A percentile compares a stretch with the other conserved stretches of the same genome.
Evolutionary conservation across 345 rosid species (phyloP).

Genomic region (Gossypium mustelinum): DNA sequence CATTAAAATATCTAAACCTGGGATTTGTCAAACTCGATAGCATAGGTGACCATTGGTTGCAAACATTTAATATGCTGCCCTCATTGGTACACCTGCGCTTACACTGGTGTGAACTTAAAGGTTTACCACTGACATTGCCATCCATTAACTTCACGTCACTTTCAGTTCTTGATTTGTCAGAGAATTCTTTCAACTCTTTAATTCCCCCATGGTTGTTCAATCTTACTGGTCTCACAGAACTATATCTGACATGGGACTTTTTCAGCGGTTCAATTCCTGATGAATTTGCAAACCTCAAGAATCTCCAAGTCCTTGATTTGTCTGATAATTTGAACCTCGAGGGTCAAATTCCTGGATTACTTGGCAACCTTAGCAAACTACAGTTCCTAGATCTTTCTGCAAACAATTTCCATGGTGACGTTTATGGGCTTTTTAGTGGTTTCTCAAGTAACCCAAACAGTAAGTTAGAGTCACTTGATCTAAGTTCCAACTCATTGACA

Average conservation of each 20-base stretch:
- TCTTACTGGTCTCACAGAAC: conserved; percentile 43
- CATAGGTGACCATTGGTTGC: conserved; percentile 35
- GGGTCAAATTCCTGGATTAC: conserved; percentile 35
- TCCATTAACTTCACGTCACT: conserved; percentile 44
- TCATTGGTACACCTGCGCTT: conserved; percentile 37
- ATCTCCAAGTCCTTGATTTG: conserved; percentile 34
- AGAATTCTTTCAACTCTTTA: conserved; percentile 37
- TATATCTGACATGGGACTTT: conserved; percentile 35
- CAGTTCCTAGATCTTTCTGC: conserved; percentile 47
- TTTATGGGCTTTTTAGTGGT: conserved; percentile 36
- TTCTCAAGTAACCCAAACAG: conserved; percentile 26
- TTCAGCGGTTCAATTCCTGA: conserved; percentile 36
- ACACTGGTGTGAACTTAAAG: conserved; percentile 28
- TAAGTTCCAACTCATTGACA: conserved; percentile 34
- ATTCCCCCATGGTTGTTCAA: conserved; percentile 49
- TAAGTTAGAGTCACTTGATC: conserved; percentile 31
- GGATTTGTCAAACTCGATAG: conserved; percentile 37
- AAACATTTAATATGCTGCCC: conserved; percentile 34
- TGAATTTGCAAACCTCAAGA: conserved; percentile 32
- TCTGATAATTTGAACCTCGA: conserved; percentile 34
- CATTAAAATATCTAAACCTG: conserved; percentile 35
- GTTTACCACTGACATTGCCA: conserved; percentile 30
- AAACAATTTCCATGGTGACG: conserved; percentile 35
- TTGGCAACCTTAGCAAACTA: conserved; percentile 33
- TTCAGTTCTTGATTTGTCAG: conserved; percentile 49